phyloP scores from a whole-genome alignment of 306 rosid genomes.

The Cyclanthera cordifolia region DNA sequence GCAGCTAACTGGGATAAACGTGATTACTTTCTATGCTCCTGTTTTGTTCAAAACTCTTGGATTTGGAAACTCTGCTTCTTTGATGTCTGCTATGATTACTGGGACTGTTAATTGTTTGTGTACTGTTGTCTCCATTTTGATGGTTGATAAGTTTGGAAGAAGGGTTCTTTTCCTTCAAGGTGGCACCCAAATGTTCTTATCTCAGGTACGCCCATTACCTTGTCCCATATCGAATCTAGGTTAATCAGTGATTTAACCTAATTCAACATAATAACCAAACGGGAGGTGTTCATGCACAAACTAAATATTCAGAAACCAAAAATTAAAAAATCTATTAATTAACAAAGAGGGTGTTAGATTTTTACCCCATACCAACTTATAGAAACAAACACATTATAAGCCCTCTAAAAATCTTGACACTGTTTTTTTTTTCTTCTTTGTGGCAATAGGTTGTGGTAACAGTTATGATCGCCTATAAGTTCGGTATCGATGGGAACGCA shows the following conservation, averaged over 20 bases:
- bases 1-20: conserved; percentile 71
- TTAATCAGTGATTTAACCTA: too few species aligned
- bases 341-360: too few species aligned
- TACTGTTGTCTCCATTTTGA: conserved; percentile 31
- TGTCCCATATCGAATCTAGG: too few species aligned
- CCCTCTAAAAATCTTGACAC: too few species aligned
- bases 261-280: too few species aligned
- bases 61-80: conserved; percentile 49
- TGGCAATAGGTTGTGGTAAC: conserved; percentile 39
- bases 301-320: too few species aligned
- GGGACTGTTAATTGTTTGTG: conserved; percentile 37
- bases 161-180: conserved; percentile 61
- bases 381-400: too few species aligned
- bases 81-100: conserved; percentile 52
- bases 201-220: conserved; percentile 55
- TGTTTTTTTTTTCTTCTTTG: background rate
- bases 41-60: conserved; percentile 69
- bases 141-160: conserved; percentile 58
- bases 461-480: conserved; percentile 36
- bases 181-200: conserved; percentile 57
- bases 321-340: too few species aligned
- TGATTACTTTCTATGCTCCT: conserved; percentile 72
- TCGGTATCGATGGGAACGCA: conserved; percentile 49
- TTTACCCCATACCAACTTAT: too few species aligned
- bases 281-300: too few species aligned